Percentiles rank a stretch among this genome's conserved stretches.
Evolutionary conservation across 306 rosid species (phyloP).

Genomic region (Cucumis cinereus): DNA sequence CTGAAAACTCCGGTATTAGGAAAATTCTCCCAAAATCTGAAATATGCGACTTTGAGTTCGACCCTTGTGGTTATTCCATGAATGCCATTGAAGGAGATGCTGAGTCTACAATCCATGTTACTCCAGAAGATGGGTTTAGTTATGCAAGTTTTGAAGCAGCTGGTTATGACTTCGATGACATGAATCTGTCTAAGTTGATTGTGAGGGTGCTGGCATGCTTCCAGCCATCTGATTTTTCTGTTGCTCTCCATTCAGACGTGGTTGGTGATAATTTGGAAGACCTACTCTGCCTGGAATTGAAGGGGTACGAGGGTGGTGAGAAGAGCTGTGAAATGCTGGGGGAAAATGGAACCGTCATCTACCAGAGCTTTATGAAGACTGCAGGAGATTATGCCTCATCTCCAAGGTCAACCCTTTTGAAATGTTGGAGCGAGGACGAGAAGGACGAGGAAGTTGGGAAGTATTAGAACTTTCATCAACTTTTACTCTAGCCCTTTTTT

Average conservation of each 20-base stretch:
- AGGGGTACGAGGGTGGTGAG: conserved; percentile 41
- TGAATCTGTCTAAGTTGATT: conserved; percentile 31
- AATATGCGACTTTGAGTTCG: conserved; percentile 82
- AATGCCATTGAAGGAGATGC: conserved; percentile 74
- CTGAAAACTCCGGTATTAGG: conserved; percentile 58
- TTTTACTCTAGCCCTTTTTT: not conserved
- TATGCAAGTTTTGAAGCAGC: conserved; percentile 87
- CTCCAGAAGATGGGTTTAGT: conserved; percentile 96
- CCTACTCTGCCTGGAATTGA: conserved; percentile 32
- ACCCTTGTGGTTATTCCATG: conserved; percentile 96
- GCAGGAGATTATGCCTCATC: conserved; percentile 32
- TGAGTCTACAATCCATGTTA: conserved; percentile 78
- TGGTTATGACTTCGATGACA: conserved; percentile 48
- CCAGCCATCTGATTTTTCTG: conserved; percentile 65
- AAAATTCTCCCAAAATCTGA: conserved; percentile 69
- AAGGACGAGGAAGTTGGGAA: conserved; percentile 29
- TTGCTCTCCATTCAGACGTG: conserved; percentile 48
- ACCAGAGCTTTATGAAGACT: conserved; percentile 26
- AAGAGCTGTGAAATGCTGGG: conserved; percentile 44
- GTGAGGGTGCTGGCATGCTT: conserved; percentile 73
- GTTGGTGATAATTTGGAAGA: conserved; percentile 15
- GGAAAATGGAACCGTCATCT: conserved; percentile 39
- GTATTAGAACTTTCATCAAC: not conserved
- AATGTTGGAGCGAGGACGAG: conserved; percentile 78
- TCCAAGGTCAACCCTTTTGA: conserved; percentile 66